Percentiles rank a stretch among this genome's conserved stretches.
Evolutionary conservation across 139 green algal genomes (phyloP).

Genomic region (Klebsormidium nitens): DNA sequence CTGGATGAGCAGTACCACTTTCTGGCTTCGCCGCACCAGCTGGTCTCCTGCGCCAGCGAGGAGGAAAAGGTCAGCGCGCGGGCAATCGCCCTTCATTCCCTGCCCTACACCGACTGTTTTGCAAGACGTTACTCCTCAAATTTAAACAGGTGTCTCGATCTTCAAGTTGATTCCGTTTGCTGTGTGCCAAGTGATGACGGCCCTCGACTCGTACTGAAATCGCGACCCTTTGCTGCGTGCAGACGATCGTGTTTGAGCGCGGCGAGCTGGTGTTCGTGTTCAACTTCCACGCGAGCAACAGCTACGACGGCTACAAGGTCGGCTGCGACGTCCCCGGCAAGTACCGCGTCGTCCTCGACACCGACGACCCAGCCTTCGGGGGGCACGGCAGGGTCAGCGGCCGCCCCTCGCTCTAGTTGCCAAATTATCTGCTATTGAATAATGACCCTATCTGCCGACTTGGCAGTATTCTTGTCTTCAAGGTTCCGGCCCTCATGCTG

Average conservation of each 20-base stretch:
- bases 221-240: background rate
- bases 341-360: conserved; percentile 82
- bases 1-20: conserved; percentile 39
- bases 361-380: conserved; percentile 72
- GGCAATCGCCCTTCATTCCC: background rate
- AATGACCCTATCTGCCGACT: no score
- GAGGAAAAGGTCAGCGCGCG: conserved; percentile 47
- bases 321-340: conserved; percentile 65
- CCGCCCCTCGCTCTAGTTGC: no score
- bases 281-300: conserved; percentile 77
- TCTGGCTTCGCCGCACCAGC: conserved; percentile 49
- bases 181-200: no score
- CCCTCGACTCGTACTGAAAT: no score
- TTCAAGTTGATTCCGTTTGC: no score
- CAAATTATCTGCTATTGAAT: no score
- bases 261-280: conserved; percentile 92
- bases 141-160: no score
- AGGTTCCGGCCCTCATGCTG: no score
- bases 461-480: no score
- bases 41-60: conserved; percentile 70
- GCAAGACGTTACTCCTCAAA: no score
- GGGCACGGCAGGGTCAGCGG: conserved; percentile 55
- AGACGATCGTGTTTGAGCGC: conserved; percentile 86
- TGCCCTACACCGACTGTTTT: background rate
- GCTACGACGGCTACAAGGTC: conserved; percentile 71